A percentile compares a stretch with the other conserved stretches of the same genome.
Evolutionary conservation across 805 yeast genomes (phyloP).

Genomic region (Dipodascus geniculatus): DNA sequence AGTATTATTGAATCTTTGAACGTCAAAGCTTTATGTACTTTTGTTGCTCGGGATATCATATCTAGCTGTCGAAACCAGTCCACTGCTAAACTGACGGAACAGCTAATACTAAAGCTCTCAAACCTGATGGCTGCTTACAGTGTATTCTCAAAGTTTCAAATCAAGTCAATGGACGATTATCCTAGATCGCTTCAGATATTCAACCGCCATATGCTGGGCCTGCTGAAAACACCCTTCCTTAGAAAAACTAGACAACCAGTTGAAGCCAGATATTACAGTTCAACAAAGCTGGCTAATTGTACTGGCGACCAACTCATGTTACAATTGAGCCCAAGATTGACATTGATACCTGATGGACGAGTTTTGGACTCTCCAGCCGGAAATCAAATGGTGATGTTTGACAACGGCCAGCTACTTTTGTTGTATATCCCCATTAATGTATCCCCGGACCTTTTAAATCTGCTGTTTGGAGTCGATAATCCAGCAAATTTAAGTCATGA

Average conservation of each 20-base stretch:
- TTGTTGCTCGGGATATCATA: background rate
- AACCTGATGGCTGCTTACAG: background rate
- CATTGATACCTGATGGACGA: background rate
- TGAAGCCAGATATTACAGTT: background rate
- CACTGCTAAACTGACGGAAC: background rate
- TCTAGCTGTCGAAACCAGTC: background rate
- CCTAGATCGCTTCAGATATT: background rate
- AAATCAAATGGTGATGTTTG: background rate
- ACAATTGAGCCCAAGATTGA: background rate
- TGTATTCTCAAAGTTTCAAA: background rate
- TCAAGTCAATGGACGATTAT: background rate
- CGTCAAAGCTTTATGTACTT: background rate
- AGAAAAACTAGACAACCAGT: background rate
- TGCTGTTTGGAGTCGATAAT: constrained; percentile 55
- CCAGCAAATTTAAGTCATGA: constrained; percentile 32
- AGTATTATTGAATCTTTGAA: background rate
- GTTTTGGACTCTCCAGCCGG: background rate
- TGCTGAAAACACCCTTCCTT: background rate
- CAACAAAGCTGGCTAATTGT: background rate
- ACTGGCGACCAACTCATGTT: background rate
- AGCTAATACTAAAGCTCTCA: background rate
- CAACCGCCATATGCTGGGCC: background rate
- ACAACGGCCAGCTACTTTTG: constrained; percentile 48
- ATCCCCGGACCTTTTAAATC: constrained; percentile 53
- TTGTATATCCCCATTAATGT: constrained; percentile 64